These are phyloP conservation scores for Striga hermonthica DNA, from an alignment of 305 asterid species.

Conservation along the genomic window DNA sequence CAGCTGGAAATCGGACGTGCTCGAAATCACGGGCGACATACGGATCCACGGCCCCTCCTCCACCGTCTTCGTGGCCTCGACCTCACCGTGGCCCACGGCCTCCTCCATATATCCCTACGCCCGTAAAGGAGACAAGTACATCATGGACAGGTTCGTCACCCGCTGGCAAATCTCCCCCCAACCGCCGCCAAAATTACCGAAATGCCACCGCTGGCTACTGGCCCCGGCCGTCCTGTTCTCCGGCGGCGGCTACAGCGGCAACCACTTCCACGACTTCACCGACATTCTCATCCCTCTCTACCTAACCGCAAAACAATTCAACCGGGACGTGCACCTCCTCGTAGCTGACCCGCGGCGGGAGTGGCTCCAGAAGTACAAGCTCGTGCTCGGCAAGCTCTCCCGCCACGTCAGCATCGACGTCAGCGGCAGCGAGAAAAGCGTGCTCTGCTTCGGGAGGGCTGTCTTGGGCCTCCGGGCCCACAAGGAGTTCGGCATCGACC, in stretches of 20 bases:
- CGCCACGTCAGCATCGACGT: slow-evolving; percentile 36
- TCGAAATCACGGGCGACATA: slow-evolving; percentile 48
- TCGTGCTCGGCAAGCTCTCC: slow-evolving; percentile 37
- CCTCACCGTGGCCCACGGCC: not conserved
- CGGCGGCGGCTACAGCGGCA: slow-evolving; percentile 45
- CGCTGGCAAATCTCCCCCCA: slow-evolving; percentile 23
- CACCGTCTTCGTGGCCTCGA: slow-evolving; percentile 36
- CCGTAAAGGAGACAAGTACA: slow-evolving; percentile 35
- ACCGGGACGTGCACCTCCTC: slow-evolving; percentile 39
- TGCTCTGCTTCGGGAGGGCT: slow-evolving; percentile 42
- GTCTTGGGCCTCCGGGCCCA: slow-evolving; percentile 47
- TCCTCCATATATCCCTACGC: slow-evolving; percentile 49
- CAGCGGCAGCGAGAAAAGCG: slow-evolving; percentile 35
- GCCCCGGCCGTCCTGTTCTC: slow-evolving; percentile 57
- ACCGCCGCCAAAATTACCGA: not conserved
- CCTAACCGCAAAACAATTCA: slow-evolving; percentile 43
- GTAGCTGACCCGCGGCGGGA: slow-evolving; percentile 25
- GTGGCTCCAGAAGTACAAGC: slow-evolving; percentile 41
- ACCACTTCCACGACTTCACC: slow-evolving; percentile 54
- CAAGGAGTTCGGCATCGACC: slow-evolving; percentile 34
- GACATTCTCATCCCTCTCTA: slow-evolving; percentile 56
- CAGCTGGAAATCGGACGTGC: slow-evolving; percentile 41
- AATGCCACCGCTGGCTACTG: slow-evolving; percentile 35
- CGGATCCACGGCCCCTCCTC: slow-evolving; percentile 44
- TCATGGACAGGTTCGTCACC: slow-evolving; percentile 32